phyloP scores from a whole-genome alignment of 352 stramenopile species.

The Globisporangium acanthophoron region DNA sequence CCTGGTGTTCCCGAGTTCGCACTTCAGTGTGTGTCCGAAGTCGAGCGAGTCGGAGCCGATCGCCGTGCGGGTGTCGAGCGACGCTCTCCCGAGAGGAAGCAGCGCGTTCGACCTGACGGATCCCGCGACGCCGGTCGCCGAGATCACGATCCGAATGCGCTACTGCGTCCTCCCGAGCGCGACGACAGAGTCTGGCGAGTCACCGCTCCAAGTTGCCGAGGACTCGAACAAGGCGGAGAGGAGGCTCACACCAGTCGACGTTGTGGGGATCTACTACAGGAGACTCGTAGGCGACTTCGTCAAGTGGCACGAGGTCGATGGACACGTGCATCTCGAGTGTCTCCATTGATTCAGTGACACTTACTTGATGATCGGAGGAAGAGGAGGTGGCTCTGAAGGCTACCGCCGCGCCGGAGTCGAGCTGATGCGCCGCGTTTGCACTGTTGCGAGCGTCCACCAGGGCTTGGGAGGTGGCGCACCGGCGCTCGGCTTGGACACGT shows the following conservation, averaged over 20 bases:
- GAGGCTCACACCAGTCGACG: not conserved
- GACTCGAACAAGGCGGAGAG: too few species aligned
- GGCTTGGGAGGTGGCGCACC: not conserved
- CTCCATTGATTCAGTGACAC: not conserved
- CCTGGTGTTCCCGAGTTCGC: conserved; percentile 34
- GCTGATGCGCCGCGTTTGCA: conserved; percentile 20
- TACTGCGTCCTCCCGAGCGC: conserved; percentile 30
- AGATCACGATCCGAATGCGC: conserved; percentile 36
- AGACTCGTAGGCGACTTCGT: conserved; percentile 6
- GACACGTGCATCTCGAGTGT: conserved; percentile 2
- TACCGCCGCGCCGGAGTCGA: conserved; percentile 24
- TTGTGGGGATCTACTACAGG: conserved; percentile 5
- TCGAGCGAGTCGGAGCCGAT: conserved; percentile 34
- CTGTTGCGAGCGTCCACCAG: conserved; percentile 12
- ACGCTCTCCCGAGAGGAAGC: not conserved
- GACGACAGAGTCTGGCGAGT: not conserved
- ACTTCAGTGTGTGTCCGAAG: conserved; percentile 54
- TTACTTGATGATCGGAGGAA: not conserved
- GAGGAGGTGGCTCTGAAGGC: too few species aligned
- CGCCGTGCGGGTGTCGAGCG: conserved; percentile 22
- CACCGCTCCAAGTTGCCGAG: not conserved
- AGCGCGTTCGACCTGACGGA: not conserved
- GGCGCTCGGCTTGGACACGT: not conserved
- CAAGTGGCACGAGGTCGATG: conserved; percentile 8
- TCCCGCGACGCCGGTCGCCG: conserved; percentile 4